Base-by-base conservation (phyloP, 139 green algal genomes). In the Coelastrella sp. region DNA sequence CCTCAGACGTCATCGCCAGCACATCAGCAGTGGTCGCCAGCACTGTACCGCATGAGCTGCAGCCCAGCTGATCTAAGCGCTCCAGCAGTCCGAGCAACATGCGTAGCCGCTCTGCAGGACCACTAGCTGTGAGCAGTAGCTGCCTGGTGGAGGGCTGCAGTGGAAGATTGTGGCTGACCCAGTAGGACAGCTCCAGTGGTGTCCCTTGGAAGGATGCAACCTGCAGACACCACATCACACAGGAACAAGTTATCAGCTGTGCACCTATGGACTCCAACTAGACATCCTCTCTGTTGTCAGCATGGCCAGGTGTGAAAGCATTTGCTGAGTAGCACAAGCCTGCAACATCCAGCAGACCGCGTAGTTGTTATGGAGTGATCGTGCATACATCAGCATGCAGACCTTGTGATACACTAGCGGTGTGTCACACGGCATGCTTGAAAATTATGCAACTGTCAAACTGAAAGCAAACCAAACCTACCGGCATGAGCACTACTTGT, bases 161-260 rank as follows among this genome's bases (percentile, higher is more conserved):
- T 5, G 85, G 85, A 58, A 90, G 59, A 73, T 90, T 90, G 57
- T 90, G 85, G 56, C n/a, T 57, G 4, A 83, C 61, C 16, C 56
- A 84, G 73, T 90, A 90, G n/a, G 73, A 84, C 6, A 90, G 74
- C 73, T 90, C 73, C 73, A 90, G 85, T 4, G 85, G 85, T 17
- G 20, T 80, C 23, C 85, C 85, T 64, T 90, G 85, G 58, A 83
- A 83, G 8, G 85, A 84, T 3, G 85, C 73, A 54, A 84, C 85
- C 85, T 90, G 85, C 7, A n/a, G n/a, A n/a, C n/a, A n/a, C n/a
- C n/a, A n/a, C n/a, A n/a, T n/a, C n/a, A n/a, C n/a, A n/a, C n/a
- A n/a, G n/a, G n/a, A n/a, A n/a, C n/a, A n/a, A n/a, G n/a, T n/a
- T n/a, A n/a, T n/a, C n/a, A n/a, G n/a, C n/a, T n/a, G n/a, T n/a